Evolutionary conservation across 306 rosid species (phyloP), one percentile per base, ranked within the genome.

Genomic region (Dicorynia guianensis): DNA sequence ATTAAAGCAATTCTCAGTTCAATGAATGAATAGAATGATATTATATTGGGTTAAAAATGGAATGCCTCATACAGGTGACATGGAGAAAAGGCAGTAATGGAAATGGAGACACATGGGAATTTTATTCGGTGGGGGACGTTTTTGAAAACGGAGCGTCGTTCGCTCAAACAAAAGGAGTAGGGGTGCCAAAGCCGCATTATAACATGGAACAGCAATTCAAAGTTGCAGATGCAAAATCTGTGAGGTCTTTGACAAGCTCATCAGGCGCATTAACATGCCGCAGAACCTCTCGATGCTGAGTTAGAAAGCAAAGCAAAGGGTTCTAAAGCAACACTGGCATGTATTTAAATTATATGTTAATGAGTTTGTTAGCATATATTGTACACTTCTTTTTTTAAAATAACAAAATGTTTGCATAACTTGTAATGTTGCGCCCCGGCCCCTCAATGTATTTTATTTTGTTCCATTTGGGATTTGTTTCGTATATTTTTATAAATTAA

Each of bases 91-190:
- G 8, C 11, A 74, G 11, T 50, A 6, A 57, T 2, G 64, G 30
- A 66, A 69, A 52, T 49, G 58, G 8, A 3, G 70, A 69, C 2
- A 7, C 0, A 38, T 85, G 87, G 73, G 39, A 79, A 38, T 85
- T 85, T 35, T 18, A 82, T 75, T 85, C 89, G 0, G 79, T 79
- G n/a, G 5, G 72, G 4, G 86, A 85, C 17, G 78, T 10, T 47
- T 85, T 85, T 36, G 86, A 85, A 50, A 85, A 82, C 9, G 89
- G 89, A 72, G 87, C 81, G 0, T 68, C 46, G 4, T 82, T 85
- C 5, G 13, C 6, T 0, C 40, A 20, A 64, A 82, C 80, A 15
- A 17, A 20, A 6, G 74, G 76, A 25, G 74, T 76, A 56, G 25
- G 11, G 4, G 81, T 76, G 42, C 64, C 11, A 10, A 72, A 64